Base-by-base conservation (phyloP, 2,329 filamentous ascomycete species). In the Cladosporium velox region DNA sequence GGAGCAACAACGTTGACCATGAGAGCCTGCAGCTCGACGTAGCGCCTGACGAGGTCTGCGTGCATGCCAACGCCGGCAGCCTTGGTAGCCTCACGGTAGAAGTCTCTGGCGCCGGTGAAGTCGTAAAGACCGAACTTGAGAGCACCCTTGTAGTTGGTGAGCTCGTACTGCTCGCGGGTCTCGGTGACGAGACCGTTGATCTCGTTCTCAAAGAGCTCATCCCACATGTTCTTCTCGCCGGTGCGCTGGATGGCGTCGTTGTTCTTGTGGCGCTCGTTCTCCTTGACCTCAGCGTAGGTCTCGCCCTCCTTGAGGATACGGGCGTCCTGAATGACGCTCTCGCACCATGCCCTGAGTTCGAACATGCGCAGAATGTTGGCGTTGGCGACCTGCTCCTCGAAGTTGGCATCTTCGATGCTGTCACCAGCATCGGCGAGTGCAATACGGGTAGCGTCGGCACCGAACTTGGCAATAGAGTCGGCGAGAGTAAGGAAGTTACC, bases 401-500 rank as follows among this genome's bases (percentile, higher is more conserved):
- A 96, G 83, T 99, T 99, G 73, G 94, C 93, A 79, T 99, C 95
- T 69, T 92, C 90, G 68, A 97, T 93, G 70, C 91, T 92, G 75
- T 99, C 95, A 73, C 95, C 95, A 14, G 93, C 93, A 78, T 99
- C 95, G 21, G 94, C 94, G 69, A 99, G 88, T 3, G 93, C 93
- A 73, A 98, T 91, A 76, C 94, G 88, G 52, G 91, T 90, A 14
- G 95, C 95, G 77, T 98, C 95, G 10, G 95, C 94, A 74, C 95
- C 95, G 73, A 95, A 99, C 79, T 99, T 99, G 72, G 89, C 86
- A 15, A 94, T 90, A 34, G 93, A 86, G 69, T 97, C 91, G 64
- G 89, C 86, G 62, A 98, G 84, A 12, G 95, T 98, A 78, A 99
- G 85, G 84, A 99, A 99, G 82, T 98, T 99, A 69, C 95, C 95